Base-by-base conservation (phyloP, 768 basidiomycete genomes). In the Butyriboletus loyo region DNA sequence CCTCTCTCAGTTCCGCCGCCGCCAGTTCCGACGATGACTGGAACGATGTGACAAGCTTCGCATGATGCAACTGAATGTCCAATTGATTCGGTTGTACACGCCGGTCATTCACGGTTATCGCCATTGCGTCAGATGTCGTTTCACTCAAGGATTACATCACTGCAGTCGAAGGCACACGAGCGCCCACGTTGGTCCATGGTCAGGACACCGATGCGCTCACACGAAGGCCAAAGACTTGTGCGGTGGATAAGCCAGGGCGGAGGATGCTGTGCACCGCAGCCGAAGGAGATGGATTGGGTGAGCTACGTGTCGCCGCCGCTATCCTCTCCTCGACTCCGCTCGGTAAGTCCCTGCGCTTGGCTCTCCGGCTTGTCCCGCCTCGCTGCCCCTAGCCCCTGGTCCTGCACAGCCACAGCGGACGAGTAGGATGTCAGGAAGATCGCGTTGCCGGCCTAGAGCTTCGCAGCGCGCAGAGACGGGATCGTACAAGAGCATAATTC, bases 121-220 rank as follows among this genome's bases (percentile, higher is more conserved):
- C 30, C 19, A 34, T 56, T 2, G 57, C 49, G 4, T 59, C 50
- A 35, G 53, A 52, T 2, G 34, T 65, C 35, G 49, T 51, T 10
- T 37, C 53, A 0, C 57, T 62, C 46, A 53, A 53, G 52, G 49
- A 57, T 49, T 55, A 57, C 15, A 21, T 60, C 19, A 31, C 46
- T n/a, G 37, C 25, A 4, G 44, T 58, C 38, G 60, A 64, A 41
- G 46, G 45, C 7, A 45, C 31, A 0, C 50, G 32, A 35, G 2
- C 49, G 5, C 38, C 34, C 1, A 32, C 27, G 34, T 19, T 19
- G 24, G n/a, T 2, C 5, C 41, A 31, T 17, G 39, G 19, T 11
- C 47, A 40, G 34, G n/a, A n/a, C n/a, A n/a, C n/a, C n/a, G n/a
- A n/a, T n/a, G n/a, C n/a, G n/a, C n/a, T n/a, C n/a, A n/a, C n/a